Percentiles rank a stretch among this genome's conserved stretches.
Evolutionary conservation across 177 flowering plant species (phyloP).

Genomic region (Telopea speciosissima): DNA sequence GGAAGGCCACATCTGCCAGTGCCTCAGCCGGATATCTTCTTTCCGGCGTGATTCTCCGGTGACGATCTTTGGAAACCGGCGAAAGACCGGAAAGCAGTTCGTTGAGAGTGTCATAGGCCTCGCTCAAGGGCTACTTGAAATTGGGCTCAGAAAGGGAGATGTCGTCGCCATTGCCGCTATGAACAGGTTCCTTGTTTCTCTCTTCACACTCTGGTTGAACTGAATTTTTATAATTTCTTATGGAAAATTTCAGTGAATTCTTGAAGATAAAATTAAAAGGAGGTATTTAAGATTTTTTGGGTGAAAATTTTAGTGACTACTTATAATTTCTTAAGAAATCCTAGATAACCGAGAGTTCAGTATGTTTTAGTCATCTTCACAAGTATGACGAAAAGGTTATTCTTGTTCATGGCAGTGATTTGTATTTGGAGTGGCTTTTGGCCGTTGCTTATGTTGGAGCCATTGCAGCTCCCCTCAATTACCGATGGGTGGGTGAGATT

Average conservation of each 20-base stretch:
- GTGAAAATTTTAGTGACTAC: too few species aligned
- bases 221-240: too few species aligned
- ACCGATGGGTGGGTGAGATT: conserved; percentile 60
- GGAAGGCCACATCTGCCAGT: conserved; percentile 71
- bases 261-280: too few species aligned
- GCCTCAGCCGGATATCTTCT: conserved; percentile 52
- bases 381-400: neutral
- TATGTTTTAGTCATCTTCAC: neutral
- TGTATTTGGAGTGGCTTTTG: conserved; percentile 70
- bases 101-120: conserved; percentile 41
- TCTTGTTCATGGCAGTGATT: conserved; percentile 36
- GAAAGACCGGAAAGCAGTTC: conserved; percentile 53
- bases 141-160: conserved; percentile 57
- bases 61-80: conserved; percentile 36
- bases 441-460: conserved; percentile 73
- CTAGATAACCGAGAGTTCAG: neutral
- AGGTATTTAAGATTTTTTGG: too few species aligned
- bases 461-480: conserved; percentile 68
- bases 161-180: conserved; percentile 71
- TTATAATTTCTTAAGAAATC: too few species aligned
- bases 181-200: conserved; percentile 47
- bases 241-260: too few species aligned
- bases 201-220: neutral
- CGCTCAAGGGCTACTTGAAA: conserved; percentile 44
- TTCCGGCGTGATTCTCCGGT: conserved; percentile 34